These are phyloP conservation scores for Pythium sp. DNA, from an alignment of 352 stramenopile genomes.

Conservation along the genomic window DNA sequence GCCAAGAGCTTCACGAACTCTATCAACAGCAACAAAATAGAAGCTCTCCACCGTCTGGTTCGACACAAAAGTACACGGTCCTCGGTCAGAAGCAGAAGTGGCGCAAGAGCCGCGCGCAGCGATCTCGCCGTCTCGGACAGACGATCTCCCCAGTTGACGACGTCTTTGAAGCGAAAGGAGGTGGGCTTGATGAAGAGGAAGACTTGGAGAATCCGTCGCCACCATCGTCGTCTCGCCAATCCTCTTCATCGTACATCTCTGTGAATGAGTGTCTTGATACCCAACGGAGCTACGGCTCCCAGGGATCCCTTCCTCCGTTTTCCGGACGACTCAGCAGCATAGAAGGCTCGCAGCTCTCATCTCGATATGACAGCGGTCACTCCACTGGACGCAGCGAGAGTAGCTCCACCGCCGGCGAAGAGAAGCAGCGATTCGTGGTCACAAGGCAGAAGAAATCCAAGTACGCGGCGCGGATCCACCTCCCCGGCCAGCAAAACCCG, in stretches of 20 bases:
- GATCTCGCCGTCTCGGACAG: slow-evolving; percentile 24
- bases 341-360: slow-evolving; percentile 15
- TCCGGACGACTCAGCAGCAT: slow-evolving; percentile 20
- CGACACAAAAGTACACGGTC: slow-evolving; percentile 38
- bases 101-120: slow-evolving; percentile 39
- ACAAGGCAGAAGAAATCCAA: slow-evolving; percentile 59
- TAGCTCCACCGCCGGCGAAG: slow-evolving; percentile 13
- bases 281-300: not conserved
- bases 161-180: not conserved
- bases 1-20: slow-evolving; percentile 4
- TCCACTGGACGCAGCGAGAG: slow-evolving; percentile 18
- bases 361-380: slow-evolving; percentile 14
- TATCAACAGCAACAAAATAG: slow-evolving; percentile 23
- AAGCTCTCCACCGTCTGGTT: slow-evolving; percentile 27
- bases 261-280: slow-evolving; percentile 3
- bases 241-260: slow-evolving; percentile 3
- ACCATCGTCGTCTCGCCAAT: slow-evolving; percentile 18
- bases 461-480: slow-evolving; percentile 55
- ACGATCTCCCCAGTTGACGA: slow-evolving; percentile 46
- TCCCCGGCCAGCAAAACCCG: slow-evolving; percentile 54
- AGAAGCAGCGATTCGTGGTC: slow-evolving; percentile 43
- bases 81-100: slow-evolving; percentile 68
- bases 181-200: slow-evolving; percentile 13
- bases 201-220: slow-evolving; percentile 15
- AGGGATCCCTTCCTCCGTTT: not conserved